Evolutionary conservation across 257 asterid species (phyloP).

Genomic region (Solanum sparsipilum): DNA sequence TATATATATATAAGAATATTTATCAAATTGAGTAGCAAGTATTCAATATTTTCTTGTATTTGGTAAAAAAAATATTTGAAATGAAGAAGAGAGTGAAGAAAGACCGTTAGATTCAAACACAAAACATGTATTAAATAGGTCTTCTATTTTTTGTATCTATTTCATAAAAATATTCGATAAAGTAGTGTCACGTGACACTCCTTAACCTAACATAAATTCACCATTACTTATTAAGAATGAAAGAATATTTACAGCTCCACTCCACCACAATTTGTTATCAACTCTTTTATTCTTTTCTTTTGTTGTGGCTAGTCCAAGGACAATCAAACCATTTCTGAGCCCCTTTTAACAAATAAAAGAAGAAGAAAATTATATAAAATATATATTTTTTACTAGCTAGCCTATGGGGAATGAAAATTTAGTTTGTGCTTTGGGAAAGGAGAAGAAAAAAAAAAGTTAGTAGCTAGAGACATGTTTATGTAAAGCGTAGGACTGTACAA

Average conservation of each 20-base stretch:
- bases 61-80: too few species aligned
- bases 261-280: not conserved
- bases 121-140: not conserved
- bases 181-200: too few species aligned
- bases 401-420: not conserved
- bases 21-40: too few species aligned
- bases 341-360: not conserved
- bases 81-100: too few species aligned
- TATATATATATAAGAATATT: too few species aligned
- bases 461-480: not conserved
- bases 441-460: not conserved
- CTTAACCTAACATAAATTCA: fast-evolving
- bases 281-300: not conserved
- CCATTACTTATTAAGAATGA: too few species aligned
- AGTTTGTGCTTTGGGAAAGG: not conserved
- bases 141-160: too few species aligned
- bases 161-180: too few species aligned
- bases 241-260: too few species aligned
- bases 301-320: not conserved
- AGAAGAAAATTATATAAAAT: not conserved
- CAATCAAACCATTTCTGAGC: not conserved
- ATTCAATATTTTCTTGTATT: too few species aligned
- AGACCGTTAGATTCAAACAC: too few species aligned
- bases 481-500: not conserved
- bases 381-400: not conserved